phyloP scores from a whole-genome alignment of 768 basidiomycete species.

The Naganishia friedmannii region DNA sequence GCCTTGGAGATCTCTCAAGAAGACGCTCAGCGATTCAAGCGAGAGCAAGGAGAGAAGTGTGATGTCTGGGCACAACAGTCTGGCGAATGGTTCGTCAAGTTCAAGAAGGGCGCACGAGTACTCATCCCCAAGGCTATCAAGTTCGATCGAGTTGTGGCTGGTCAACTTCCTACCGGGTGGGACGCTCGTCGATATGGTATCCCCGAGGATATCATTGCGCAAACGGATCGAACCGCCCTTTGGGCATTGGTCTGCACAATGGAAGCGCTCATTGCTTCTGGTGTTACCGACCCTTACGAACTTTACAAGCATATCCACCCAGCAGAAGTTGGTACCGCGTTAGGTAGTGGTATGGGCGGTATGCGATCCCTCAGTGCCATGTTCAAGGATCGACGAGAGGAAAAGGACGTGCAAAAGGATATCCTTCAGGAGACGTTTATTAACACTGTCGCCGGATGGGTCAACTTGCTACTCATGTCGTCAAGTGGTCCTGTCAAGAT shows the following conservation, averaged over 20 bases:
- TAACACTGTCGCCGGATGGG: conserved; percentile 98
- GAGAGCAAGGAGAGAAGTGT: conserved; percentile 92
- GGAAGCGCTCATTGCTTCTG: conserved; percentile 93
- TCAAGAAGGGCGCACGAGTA: conserved; percentile 95
- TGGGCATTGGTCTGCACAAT: conserved; percentile 94
- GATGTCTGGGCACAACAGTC: conserved; percentile 89
- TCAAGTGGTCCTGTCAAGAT: conserved; percentile 98
- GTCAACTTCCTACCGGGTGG: conserved; percentile 97
- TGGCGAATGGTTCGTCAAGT: conserved; percentile 96
- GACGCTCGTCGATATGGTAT: conserved; percentile 93
- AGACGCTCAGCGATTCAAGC: conserved; percentile 92
- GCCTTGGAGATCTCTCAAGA: conserved; percentile 86
- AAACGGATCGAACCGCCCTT: conserved; percentile 85
- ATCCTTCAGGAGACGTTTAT: conserved; percentile 99
- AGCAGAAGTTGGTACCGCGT: conserved; percentile 85
- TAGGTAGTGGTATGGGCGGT: conserved; percentile 98
- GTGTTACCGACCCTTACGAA: conserved; percentile 97
- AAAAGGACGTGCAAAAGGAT: conserved; percentile 97
- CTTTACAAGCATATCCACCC: conserved; percentile 96
- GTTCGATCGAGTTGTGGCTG: conserved; percentile 90
- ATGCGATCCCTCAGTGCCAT: conserved; percentile 84
- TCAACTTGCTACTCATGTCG: conserved; percentile 89
- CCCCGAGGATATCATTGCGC: conserved; percentile 89
- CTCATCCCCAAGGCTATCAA: conserved; percentile 90
- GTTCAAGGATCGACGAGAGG: conserved; percentile 98